Percentiles rank a stretch among this genome's conserved stretches.
Conservation (phyloP, 192 early-diverging fungal species). For the Linnemannia zychae region DNA sequence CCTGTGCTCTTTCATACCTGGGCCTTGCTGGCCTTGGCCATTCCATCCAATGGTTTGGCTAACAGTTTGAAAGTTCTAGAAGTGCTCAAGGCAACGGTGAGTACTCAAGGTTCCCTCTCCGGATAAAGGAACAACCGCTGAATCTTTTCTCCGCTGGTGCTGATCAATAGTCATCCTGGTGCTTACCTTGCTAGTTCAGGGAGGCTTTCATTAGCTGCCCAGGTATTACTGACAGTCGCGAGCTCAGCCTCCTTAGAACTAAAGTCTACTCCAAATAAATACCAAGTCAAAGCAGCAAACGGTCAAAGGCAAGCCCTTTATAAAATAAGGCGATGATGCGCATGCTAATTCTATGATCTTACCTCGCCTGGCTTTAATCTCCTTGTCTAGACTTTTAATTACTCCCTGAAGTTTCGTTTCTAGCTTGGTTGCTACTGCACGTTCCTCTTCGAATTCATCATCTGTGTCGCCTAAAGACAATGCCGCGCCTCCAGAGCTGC, state of each 20-base stretch:
- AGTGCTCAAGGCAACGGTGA: background rate
- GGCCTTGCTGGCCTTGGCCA: constrained; percentile 54
- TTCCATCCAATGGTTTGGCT: constrained; percentile 49
- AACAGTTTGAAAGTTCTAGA: constrained; percentile 36
- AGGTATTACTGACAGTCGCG: constrained; percentile 31
- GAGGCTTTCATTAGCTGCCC: constrained; percentile 29
- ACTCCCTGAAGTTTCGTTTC: constrained; percentile 44
- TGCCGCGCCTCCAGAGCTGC: constrained; percentile 16
- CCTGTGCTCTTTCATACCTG: constrained; percentile 15
- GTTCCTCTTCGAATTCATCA: constrained; percentile 54
- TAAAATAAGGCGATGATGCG: background rate
- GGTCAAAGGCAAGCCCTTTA: too few relatives aligned
- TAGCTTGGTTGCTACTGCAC: constrained; percentile 2
- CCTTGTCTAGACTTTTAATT: constrained; percentile 45
- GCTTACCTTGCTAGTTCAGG: constrained; percentile 45
- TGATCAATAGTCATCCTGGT: background rate
- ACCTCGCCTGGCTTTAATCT: constrained; percentile 53
- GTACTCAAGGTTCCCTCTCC: background rate
- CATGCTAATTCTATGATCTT: background rate
- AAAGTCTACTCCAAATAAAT: constrained; percentile 13
- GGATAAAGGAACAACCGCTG: background rate
- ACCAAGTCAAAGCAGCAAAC: background rate
- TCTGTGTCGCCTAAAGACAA: constrained; percentile 43
- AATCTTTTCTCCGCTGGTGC: background rate
- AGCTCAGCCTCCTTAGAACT: constrained; percentile 53